Conservation (phyloP, 345 rosid species). For the Rhizophora apiculata region DNA sequence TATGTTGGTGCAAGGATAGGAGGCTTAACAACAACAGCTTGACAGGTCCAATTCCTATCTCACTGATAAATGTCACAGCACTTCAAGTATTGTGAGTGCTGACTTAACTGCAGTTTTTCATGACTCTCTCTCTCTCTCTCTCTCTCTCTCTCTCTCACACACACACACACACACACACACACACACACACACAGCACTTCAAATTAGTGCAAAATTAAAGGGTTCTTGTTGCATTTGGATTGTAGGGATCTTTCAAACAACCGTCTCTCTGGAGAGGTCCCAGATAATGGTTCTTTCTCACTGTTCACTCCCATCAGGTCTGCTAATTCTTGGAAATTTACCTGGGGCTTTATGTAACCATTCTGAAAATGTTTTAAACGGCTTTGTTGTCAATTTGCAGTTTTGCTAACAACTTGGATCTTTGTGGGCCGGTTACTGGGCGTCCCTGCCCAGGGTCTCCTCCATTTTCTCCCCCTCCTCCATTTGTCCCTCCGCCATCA, state of each 20-base stretch:
- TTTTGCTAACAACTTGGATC: slow-evolving; percentile 88
- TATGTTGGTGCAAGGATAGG: slow-evolving; percentile 58
- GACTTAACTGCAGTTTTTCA: slow-evolving; percentile 5
- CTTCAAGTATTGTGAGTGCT: slow-evolving; percentile 91
- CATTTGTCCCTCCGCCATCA: slow-evolving; percentile 82
- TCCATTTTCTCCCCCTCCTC: slow-evolving; percentile 99
- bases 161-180: no score
- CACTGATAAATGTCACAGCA: slow-evolving; percentile 78
- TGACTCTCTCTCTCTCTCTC: neutral
- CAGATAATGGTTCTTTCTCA: slow-evolving; percentile 98
- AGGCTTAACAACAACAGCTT: slow-evolving; percentile 97
- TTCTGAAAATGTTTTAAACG: slow-evolving; percentile 12
- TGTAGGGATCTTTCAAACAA: slow-evolving; percentile 95
- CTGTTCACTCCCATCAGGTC: slow-evolving; percentile 98
- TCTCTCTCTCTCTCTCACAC: neutral
- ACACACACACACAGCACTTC: neutral
- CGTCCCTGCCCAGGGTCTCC: slow-evolving; percentile 98
- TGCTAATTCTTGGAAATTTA: slow-evolving; percentile 15
- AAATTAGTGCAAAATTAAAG: slow-evolving; percentile 1
- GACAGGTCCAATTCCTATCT: slow-evolving; percentile 78
- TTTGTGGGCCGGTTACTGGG: slow-evolving; percentile 96
- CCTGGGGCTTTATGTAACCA: neutral
- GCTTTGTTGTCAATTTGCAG: slow-evolving; percentile 44
- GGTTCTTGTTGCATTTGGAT: slow-evolving; percentile 17
- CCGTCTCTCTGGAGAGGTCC: slow-evolving; percentile 83